Evolutionary conservation across 306 rosid genomes (phyloP).

Genomic region (Gastrolobium villosum): DNA sequence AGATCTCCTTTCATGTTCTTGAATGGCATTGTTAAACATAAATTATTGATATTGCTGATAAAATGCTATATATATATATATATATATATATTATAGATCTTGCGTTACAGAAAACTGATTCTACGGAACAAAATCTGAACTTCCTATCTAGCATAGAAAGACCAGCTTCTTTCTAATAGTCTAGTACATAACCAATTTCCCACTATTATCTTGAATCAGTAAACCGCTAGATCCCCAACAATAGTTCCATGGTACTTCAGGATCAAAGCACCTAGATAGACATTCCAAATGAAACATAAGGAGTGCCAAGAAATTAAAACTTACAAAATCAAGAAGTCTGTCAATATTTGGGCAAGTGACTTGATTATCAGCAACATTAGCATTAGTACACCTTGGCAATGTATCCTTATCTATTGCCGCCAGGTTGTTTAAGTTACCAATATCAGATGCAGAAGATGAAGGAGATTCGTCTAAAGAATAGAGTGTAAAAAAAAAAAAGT

Average conservation of each 20-base stretch:
- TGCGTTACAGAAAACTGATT: slow-evolving; percentile 9
- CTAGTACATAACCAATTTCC: slow-evolving; percentile 33
- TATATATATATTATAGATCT: too few relatives aligned
- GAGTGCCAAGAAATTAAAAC: slow-evolving; percentile 46
- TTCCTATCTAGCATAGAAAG: slow-evolving; percentile 11
- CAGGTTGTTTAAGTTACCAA: slow-evolving; percentile 66
- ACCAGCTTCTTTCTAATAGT: slow-evolving; percentile 1
- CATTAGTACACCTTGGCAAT: slow-evolving; percentile 48
- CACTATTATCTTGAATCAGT: background rate
- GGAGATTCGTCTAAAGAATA: slow-evolving; percentile 68
- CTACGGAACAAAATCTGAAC: background rate
- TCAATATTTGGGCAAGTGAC: slow-evolving; percentile 54
- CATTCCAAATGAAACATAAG: slow-evolving; percentile 24
- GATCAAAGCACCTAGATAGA: slow-evolving; percentile 38
- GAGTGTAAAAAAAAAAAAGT: slow-evolving; percentile 13
- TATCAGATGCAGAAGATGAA: slow-evolving; percentile 72
- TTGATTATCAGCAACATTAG: slow-evolving; percentile 58
- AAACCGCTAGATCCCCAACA: slow-evolving; percentile 9
- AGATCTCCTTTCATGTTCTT: too few relatives aligned
- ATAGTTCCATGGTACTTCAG: slow-evolving; percentile 33
- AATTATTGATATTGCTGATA: too few relatives aligned
- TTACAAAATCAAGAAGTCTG: slow-evolving; percentile 70
- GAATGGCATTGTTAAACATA: too few relatives aligned
- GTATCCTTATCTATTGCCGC: slow-evolving; percentile 51
- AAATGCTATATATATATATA: too few relatives aligned